Conservation (phyloP, 768 basidiomycete genomes). For the Agrocybe praecox region DNA sequence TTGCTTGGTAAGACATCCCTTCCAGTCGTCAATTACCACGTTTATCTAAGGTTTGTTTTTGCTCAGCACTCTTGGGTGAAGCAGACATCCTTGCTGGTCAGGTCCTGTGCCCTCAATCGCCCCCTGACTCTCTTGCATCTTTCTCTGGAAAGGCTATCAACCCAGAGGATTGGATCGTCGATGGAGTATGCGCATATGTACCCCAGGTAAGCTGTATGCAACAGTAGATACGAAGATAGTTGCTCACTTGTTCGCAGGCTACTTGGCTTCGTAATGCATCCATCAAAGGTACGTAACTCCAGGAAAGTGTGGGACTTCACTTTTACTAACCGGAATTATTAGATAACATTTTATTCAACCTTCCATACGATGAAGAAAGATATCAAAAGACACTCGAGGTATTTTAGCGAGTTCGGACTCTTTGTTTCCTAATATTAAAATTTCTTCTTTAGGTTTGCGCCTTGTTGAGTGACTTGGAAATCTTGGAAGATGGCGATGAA, state of each 20-base stretch:
- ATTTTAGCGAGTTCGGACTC: constrained; percentile 4
- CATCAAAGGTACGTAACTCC: constrained; percentile 15
- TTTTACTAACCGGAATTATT: constrained; percentile 67
- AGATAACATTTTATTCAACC: constrained; percentile 75
- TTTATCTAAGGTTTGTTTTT: not conserved
- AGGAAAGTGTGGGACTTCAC: constrained; percentile 81
- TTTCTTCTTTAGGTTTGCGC: constrained; percentile 52
- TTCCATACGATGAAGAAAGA: constrained; percentile 71
- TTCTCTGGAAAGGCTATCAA: constrained; percentile 42
- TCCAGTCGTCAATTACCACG: not conserved
- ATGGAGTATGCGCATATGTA: constrained; percentile 84
- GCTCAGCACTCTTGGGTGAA: constrained; percentile 71
- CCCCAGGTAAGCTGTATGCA: constrained; percentile 59
- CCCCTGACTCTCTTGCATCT: constrained; percentile 73
- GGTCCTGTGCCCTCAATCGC: constrained; percentile 80
- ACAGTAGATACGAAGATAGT: not conserved
- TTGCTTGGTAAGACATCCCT: constrained; percentile 54
- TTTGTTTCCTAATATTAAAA: not conserved
- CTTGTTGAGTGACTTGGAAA: constrained; percentile 72
- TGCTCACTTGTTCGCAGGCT: constrained; percentile 27
- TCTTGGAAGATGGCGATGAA: constrained; percentile 86
- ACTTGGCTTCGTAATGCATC: constrained; percentile 79
- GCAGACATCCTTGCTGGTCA: constrained; percentile 85
- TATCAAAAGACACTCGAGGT: constrained; percentile 81
- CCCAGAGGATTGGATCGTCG: constrained; percentile 68